Base-by-base conservation (phyloP, 2,329 filamentous ascomycete species). In the Penicillium sp. region DNA sequence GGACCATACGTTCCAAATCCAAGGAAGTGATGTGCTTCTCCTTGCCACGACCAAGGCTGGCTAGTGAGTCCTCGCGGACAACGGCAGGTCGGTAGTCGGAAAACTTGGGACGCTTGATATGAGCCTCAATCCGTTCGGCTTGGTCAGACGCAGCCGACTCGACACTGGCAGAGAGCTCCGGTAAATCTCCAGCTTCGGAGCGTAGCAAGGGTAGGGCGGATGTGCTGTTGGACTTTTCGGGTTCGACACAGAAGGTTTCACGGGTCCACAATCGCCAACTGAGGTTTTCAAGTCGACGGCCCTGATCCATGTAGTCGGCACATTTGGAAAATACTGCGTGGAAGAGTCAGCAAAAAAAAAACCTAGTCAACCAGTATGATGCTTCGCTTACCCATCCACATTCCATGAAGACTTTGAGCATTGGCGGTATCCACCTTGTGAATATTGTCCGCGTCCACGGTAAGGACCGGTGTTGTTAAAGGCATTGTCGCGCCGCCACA, bases 221-320 rank as follows among this genome's bases (percentile, higher is more conserved):
- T 26, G 77, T 75, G 65, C 81, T 78, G 63, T 81, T 79, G 55
- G 81, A 79, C 36, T 61, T 71, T 47, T 69, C 66, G n/a, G 82
- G 82, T 59, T 90, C 87, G 74, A 88, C 92, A 76, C 92, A 96
- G 66, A 96, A 91, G 10, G 90, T 93, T 72, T 97, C 92, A 67
- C 91, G 84, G 67, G 91, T 95, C 93, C 92, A 97, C 58, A 97
- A 78, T 66, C 94, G 82, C 94, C 94, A 97, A 72, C 89, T 95
- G 60, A 99, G 80, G 77, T 99, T 97, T 74, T 97, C 94, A 70
- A 97, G 80, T 68, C 94, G 83, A 70, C 90, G 86, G 53, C 94
- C 94, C 75, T 97, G 89, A 71, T 96, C 90, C 72, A 97, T 88
- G 48, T 92, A 94, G 69, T 94, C 90, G 70, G 91, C 91, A 75